Evolutionary conservation across 106 monocot species (phyloP).

Genomic region (Dioscorea dumetorum): DNA sequence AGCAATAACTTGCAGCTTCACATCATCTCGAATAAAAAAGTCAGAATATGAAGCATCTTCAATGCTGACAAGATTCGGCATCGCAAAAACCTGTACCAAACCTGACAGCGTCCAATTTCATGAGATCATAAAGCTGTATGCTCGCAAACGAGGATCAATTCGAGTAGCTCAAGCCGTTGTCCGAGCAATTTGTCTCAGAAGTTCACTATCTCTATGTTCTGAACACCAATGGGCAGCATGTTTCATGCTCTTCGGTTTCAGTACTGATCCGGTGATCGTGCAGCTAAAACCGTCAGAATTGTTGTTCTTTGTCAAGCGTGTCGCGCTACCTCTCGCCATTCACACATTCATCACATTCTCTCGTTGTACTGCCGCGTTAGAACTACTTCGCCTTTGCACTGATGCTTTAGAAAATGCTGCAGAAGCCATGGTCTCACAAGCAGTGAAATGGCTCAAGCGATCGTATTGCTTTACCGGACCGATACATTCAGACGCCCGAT

Average conservation of each 20-base stretch:
- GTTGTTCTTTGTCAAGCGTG: conserved; percentile 38
- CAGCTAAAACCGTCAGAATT: conserved; percentile 63
- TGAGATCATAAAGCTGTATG: conserved; percentile 66
- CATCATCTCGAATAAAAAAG: conserved; percentile 35
- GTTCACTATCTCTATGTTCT: conserved; percentile 43
- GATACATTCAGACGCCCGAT: conserved; percentile 27
- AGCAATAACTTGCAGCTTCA: conserved; percentile 32
- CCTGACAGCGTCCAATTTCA: conserved; percentile 64
- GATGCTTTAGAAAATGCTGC: conserved; percentile 57
- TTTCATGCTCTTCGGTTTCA: conserved; percentile 73
- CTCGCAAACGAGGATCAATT: conserved; percentile 43
- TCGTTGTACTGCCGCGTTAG: conserved; percentile 69
- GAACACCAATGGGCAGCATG: conserved; percentile 91
- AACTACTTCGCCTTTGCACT: conserved; percentile 60
- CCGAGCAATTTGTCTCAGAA: conserved; percentile 49
- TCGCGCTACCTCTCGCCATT: conserved; percentile 67
- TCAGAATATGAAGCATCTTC: conserved; percentile 81
- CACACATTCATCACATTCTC: conserved; percentile 75
- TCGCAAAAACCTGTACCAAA: conserved; percentile 49
- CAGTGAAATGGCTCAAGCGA: conserved; percentile 53
- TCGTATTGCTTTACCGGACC: conserved; percentile 40
- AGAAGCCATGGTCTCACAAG: conserved; percentile 54
- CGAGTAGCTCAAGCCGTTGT: conserved; percentile 58
- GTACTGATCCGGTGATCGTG: conserved; percentile 44
- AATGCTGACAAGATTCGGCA: conserved; percentile 74